Base-by-base conservation (phyloP, 2,329 filamentous ascomycete genomes). In the Alternaria postmessia region DNA sequence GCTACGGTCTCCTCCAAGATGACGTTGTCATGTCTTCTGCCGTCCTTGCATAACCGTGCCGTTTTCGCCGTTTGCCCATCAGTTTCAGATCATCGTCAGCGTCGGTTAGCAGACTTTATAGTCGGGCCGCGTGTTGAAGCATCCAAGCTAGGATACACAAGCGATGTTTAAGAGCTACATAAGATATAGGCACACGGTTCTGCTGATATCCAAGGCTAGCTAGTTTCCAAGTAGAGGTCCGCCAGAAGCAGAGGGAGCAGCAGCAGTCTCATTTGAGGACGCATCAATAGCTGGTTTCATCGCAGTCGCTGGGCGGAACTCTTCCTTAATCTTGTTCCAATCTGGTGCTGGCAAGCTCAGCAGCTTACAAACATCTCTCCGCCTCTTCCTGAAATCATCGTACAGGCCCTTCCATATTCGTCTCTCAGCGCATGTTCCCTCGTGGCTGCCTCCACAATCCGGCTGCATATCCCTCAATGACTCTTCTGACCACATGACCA, bases 401-500 rank as follows among this genome's bases (percentile, higher is more conserved):
- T 83, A 83, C 57, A 83, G 59, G 9, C 72, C 69, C 65, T 80
- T 81, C 81, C 81, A 83, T 26, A 82, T 78, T 34, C 71, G 75
- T 38, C 81, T 65, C 60, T 82, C 81, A 39, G 67, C 61, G 61
- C 78, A 80, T 6, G 59, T 72, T 12, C 68, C 72, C 42, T 75
- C 66, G 9, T 66, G 63, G 14, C 57, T 58, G 7, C 74, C 75
- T 3, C 71, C 76, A 55, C 82, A 84, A 57, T 81, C 77, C 1
- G 82, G 82, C 72, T 82, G 80, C 64, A 82, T 77, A 57, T 82
- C 79, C 48, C 73, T 71, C 2, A 82, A 63, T 18, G 78, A 75
- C 28, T 80, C 75, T 14, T 71, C 53, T 12, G 79, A 76, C 78
- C 79, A 82, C 78, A 82, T 79, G 51, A 86, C 75, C 86, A 86